Conservation (phyloP, 2,329 filamentous ascomycete species). For the Penicillium sp. region DNA sequence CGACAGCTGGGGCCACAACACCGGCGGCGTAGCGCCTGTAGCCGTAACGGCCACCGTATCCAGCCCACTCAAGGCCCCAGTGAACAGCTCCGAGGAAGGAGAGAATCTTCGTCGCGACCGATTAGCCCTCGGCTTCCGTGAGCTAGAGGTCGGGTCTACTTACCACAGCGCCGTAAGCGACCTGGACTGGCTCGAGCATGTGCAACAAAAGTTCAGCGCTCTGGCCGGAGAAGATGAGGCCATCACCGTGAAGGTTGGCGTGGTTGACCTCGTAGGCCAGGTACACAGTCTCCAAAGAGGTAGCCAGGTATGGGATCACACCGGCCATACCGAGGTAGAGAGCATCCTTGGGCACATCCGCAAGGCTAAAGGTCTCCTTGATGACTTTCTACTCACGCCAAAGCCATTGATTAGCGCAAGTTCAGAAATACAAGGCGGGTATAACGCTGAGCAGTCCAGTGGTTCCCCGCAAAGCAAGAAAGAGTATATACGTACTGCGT, state of each 20-base stretch:
- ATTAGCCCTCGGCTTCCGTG: neutral
- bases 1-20: conserved; percentile 76
- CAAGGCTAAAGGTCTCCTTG: conserved; percentile 71
- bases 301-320: conserved; percentile 82
- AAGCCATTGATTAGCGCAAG: neutral
- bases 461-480: conserved; percentile 2
- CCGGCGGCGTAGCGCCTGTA: conserved; percentile 84
- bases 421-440: neutral
- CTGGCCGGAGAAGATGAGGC: conserved; percentile 70
- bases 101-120: conserved; percentile 65
- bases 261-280: conserved; percentile 83
- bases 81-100: conserved; percentile 94
- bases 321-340: conserved; percentile 74
- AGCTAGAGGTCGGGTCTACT: conserved; percentile 37
- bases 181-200: conserved; percentile 81
- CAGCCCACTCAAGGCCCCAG: conserved; percentile 87
- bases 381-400: conserved; percentile 60
- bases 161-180: conserved; percentile 87
- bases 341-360: conserved; percentile 69
- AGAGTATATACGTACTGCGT: conserved; percentile 58
- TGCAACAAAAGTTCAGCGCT: conserved; percentile 74
- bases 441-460: neutral
- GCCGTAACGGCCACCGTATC: conserved; percentile 69
- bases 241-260: conserved; percentile 62
- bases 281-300: conserved; percentile 80